Evolutionary conservation across 225 moss, liverwort and hornwort genomes (phyloP).

Genomic region (Marchantia paleacea): DNA sequence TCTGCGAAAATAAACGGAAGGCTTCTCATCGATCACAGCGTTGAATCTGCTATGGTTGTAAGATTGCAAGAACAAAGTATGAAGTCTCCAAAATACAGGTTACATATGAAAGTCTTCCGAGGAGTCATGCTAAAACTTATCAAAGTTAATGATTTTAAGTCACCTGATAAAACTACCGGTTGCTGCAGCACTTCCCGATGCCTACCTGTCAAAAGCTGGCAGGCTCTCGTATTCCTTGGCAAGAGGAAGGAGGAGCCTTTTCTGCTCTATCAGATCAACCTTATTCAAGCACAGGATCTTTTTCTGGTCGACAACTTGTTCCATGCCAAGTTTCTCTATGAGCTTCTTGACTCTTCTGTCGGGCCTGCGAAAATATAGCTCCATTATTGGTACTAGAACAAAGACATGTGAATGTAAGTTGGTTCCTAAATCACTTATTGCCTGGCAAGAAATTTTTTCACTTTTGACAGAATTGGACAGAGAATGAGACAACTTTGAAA

Average conservation of each 20-base stretch:
- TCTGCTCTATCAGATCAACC: constrained; percentile 83
- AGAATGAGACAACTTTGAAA: too few relatives aligned
- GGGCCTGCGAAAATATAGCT: constrained; percentile 46
- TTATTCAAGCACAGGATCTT: constrained; percentile 83
- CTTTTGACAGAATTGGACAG: too few relatives aligned
- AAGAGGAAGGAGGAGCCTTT: constrained; percentile 77
- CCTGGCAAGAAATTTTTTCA: too few relatives aligned
- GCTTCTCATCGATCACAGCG: neutral
- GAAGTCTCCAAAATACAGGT: neutral
- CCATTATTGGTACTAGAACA: neutral
- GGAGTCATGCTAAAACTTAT: neutral
- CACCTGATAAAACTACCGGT: neutral
- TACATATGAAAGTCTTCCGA: neutral
- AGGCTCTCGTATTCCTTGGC: constrained; percentile 74
- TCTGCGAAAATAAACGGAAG: constrained; percentile 39
- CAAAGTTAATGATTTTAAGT: neutral
- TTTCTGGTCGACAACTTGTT: constrained; percentile 69
- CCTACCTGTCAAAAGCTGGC: constrained; percentile 78
- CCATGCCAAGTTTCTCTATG: constrained; percentile 82
- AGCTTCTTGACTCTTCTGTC: constrained; percentile 81
- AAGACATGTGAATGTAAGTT: too few relatives aligned
- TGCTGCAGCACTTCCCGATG: too few relatives aligned
- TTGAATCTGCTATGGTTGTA: neutral
- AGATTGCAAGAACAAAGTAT: neutral
- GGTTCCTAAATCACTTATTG: too few relatives aligned